phyloP scores from a whole-genome alignment of 345 rosid genomes.

The Durio zibethinus region DNA sequence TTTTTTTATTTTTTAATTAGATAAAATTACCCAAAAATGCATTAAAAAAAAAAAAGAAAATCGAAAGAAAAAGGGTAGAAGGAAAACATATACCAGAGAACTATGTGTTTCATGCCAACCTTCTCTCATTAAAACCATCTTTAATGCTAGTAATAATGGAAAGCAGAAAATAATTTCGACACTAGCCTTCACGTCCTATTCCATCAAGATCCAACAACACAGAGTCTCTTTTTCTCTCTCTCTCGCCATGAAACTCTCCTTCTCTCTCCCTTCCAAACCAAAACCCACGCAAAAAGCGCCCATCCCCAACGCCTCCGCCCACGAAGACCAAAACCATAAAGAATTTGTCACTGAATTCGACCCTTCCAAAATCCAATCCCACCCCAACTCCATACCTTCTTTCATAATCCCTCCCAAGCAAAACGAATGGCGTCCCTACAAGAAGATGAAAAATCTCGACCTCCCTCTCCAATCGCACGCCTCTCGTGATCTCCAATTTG shows the following conservation, averaged over 20 bases:
- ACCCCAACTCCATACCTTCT: slow-evolving; percentile 20
- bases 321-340: slow-evolving; percentile 20
- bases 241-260: slow-evolving; percentile 64
- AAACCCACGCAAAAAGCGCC: slow-evolving; percentile 18
- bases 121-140: too few relatives aligned
- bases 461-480: slow-evolving; percentile 35
- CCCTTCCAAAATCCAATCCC: slow-evolving; percentile 40
- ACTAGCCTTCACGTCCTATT: too few relatives aligned
- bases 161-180: too few relatives aligned
- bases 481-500: slow-evolving; percentile 46
- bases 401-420: slow-evolving; percentile 54
- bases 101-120: too few relatives aligned
- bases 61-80: too few relatives aligned
- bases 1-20: too few relatives aligned
- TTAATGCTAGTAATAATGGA: too few relatives aligned
- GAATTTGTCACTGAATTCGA: slow-evolving; percentile 61
- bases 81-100: too few relatives aligned
- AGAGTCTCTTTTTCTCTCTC: too few relatives aligned
- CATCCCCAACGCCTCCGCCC: slow-evolving; percentile 22
- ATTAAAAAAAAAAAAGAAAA: too few relatives aligned
- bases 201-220: too few relatives aligned
- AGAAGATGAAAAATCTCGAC: slow-evolving; percentile 65
- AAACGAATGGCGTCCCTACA: slow-evolving; percentile 51
- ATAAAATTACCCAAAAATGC: too few relatives aligned
- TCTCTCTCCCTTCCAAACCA: slow-evolving; percentile 47